Percentiles rank a stretch among this genome's conserved stretches.
Evolutionary conservation across 1,139 yeast species (phyloP).

Genomic region (Taiozyma onychis): DNA sequence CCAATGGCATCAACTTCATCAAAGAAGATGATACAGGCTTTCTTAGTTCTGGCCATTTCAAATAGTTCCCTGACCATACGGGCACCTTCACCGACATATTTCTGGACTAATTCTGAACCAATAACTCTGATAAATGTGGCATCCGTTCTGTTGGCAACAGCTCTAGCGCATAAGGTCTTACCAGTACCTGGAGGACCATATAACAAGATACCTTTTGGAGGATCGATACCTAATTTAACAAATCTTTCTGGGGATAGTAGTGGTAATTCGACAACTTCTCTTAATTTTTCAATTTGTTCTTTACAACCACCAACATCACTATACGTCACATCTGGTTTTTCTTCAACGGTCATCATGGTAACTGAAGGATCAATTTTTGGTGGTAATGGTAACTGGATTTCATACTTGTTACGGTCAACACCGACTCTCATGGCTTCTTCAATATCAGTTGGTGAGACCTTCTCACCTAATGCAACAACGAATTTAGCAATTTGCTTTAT

Average conservation of each 20-base stretch:
- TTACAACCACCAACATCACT: constrained; percentile 97
- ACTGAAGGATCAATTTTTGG: constrained; percentile 97
- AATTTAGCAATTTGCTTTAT: constrained; percentile 97
- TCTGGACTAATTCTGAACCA: constrained; percentile 96
- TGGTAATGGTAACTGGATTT: constrained; percentile 93
- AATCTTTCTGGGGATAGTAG: constrained; percentile 92
- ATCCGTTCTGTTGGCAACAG: constrained; percentile 97
- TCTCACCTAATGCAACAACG: constrained; percentile 93
- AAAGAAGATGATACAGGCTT: constrained; percentile 88
- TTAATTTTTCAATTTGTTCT: constrained; percentile 92
- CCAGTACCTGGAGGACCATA: constrained; percentile 99
- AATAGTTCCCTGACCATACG: constrained; percentile 97
- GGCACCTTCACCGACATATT: constrained; percentile 99
- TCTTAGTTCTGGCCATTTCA: constrained; percentile 97
- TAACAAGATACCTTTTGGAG: constrained; percentile 92
- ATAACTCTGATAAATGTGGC: constrained; percentile 97
- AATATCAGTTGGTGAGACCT: constrained; percentile 96
- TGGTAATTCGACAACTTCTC: constrained; percentile 97
- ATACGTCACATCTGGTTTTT: constrained; percentile 89
- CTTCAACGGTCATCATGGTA: constrained; percentile 99
- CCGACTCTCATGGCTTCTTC: constrained; percentile 99
- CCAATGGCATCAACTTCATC: constrained; percentile 99
- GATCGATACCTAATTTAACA: constrained; percentile 94
- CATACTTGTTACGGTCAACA: constrained; percentile 94
- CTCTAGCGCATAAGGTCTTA: constrained; percentile 95